Percentiles rank a stretch among this genome's conserved stretches.
Conservation (phyloP, 805 yeast genomes). For the Wickerhamiella dianesei region DNA sequence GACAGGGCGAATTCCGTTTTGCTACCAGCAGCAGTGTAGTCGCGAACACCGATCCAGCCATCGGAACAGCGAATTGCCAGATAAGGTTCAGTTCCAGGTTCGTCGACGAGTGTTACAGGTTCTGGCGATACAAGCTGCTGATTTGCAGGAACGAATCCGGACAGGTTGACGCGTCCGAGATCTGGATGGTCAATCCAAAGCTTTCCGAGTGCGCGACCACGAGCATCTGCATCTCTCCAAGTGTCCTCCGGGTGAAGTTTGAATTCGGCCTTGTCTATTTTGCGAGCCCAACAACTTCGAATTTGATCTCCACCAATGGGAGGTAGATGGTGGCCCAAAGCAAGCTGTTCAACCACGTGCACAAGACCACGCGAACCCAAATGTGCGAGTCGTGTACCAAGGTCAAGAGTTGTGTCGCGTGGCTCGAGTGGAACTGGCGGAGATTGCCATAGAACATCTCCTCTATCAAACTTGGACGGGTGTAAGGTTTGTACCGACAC, state of each 20-base stretch:
- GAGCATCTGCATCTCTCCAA: constrained; percentile 8
- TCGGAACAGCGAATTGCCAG: constrained; percentile 12
- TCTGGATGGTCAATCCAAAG: constrained; percentile 13
- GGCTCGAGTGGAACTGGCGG: constrained; percentile 29
- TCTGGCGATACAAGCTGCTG: constrained; percentile 1
- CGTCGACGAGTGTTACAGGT: not conserved
- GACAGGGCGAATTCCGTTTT: constrained; percentile 10
- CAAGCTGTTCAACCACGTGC: constrained; percentile 28
- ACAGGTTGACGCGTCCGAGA: constrained; percentile 10
- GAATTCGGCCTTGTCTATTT: constrained; percentile 6
- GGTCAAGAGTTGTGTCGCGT: constrained; percentile 32
- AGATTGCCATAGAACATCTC: constrained; percentile 53
- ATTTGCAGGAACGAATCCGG: constrained; percentile 7
- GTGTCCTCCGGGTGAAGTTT: constrained; percentile 6
- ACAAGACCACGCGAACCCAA: constrained; percentile 50
- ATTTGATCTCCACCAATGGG: not conserved
- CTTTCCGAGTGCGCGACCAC: constrained; percentile 17
- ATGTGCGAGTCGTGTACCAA: constrained; percentile 40
- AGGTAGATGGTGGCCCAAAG: not conserved
- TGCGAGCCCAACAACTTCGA: constrained; percentile 12
- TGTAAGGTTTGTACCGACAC: constrained; percentile 84
- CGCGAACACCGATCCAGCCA: constrained; percentile 16
- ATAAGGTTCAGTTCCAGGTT: constrained; percentile 5
- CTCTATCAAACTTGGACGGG: constrained; percentile 74
- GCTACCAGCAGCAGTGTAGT: constrained; percentile 16